Evolutionary conservation across 2,329 filamentous ascomycete genomes (phyloP), one percentile per base, ranked within the genome.

Genomic region (Trichothecium sympodiale): DNA sequence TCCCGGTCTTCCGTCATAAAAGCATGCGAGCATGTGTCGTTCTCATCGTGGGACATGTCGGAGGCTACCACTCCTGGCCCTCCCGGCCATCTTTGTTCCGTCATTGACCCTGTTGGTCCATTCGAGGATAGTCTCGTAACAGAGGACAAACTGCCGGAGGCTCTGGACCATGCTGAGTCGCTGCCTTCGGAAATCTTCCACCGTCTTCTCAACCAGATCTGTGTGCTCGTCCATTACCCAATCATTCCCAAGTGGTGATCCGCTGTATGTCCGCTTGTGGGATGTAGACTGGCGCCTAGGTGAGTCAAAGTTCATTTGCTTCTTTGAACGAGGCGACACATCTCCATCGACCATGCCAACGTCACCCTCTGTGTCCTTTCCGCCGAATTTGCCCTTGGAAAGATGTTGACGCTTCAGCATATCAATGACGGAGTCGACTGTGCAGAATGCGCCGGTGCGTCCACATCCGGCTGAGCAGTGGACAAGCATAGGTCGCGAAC

Each of bases 381-480:
- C 10, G 20, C 20, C 20, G 10, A 25, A 25, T 6, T 6, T 25
- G 8, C 38, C 34, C 12, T 28, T 10, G 37, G 36, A 12, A 38
- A 38, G 3, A 41, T 43, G 1, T 57, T 94, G 87, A n/a, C 84
- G 77, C 62, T 94, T 94, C 41, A 98, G 64, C 83, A 95, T 94
- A 57, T 95, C 88, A 38, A 96, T 80, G 8, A 96, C 91, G 28
- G 82, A 89, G 55, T 96, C 91, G 13, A 96, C 87, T 0, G 91
- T 94, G 56, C 91, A 96, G 53, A 96, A 98, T 0, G 91, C 89
- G 4, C 91, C 91, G 0, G 91, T 98, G 12, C 91, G 81, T 1
- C 91, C 91, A 59, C 91, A 98, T 0, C 91, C 91, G 4, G 91
- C 91, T 36, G 86, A 94, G 61, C 91, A 98, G 55, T 98, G 91